Evolutionary conservation across 75 land plant genomes (phyloP), one percentile per base, ranked within the genome.

Genomic region (Ceratopteris richardii): DNA sequence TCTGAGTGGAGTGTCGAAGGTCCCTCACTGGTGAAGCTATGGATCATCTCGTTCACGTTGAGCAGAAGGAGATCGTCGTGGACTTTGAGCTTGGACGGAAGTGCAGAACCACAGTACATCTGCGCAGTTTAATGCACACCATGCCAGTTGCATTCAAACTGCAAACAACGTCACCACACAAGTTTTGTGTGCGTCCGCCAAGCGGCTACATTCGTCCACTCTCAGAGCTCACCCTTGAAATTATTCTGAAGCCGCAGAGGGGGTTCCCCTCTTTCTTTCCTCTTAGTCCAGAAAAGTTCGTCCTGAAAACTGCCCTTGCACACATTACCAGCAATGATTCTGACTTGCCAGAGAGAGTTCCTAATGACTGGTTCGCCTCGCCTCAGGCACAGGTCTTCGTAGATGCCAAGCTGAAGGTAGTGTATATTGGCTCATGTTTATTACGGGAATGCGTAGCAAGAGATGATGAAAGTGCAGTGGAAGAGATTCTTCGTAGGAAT

Each of bases 91-190:
- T 73, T 0, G 60, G 64, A 46, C 21, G 58, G 54, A 73, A 79
- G 54, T 81, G 81, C 69, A 67, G 76, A 13, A 52, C 60, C 40
- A 65, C 57, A 31, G 52, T 87, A 62, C 72, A 65, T 42, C 71
- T 87, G 18, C 70, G 39, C 36, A 84, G 73, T n/a, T 66, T 87
- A 61, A 43, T 64, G 30, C 53, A 70, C 42, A 55, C 76, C n/a
- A 44, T 44, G 58, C 69, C 77, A 0, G 64, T 87, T 7, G 83
- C 82, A 27, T 87, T 81, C 80, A 87, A 87, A 44, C 75, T 87
- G 51, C 88, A 87, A 50, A 81, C 85, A 39, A 85, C 80, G 1
- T 65, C 84, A 3, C 82, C 87, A 14, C 54, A 68, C 54, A 80
- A 77, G 58, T 88, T 81, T 68, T 62, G 74, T 16, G 88, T 88